phyloP scores from a whole-genome alignment of 192 early-diverging fungal species.

The Funneliformis mosseae region DNA sequence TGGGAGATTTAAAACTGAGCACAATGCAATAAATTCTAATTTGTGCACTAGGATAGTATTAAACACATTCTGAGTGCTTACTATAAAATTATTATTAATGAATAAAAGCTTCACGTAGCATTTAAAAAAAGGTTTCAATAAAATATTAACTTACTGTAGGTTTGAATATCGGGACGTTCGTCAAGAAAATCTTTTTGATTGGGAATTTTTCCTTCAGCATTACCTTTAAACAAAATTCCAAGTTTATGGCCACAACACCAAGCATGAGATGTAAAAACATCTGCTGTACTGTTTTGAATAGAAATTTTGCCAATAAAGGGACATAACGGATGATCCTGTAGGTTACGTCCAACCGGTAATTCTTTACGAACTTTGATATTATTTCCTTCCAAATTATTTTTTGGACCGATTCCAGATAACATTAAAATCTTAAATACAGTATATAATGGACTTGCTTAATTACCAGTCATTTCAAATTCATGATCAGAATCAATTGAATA shows the following conservation, averaged over 20 bases:
- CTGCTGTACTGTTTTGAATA: not conserved
- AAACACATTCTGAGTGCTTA: too few species aligned
- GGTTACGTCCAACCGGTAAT: not conserved
- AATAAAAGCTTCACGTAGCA: too few species aligned
- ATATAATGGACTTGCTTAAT: too few species aligned
- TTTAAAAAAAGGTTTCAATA: too few species aligned
- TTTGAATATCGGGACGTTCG: not conserved
- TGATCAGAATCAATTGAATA: too few species aligned
- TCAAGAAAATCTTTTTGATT: not conserved
- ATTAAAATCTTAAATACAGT: conserved; percentile 8
- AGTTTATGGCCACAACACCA: not conserved
- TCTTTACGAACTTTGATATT: conserved; percentile 15
- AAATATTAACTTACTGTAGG: too few species aligned
- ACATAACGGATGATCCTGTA: not conserved
- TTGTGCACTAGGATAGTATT: too few species aligned
- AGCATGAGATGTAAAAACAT: not conserved
- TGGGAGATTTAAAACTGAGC: too few species aligned
- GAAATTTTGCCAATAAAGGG: not conserved
- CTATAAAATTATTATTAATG: too few species aligned
- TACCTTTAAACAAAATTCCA: not conserved
- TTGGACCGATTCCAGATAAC: conserved; percentile 1
- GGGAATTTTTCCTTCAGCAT: not conserved
- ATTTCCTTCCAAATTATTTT: not conserved
- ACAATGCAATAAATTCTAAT: too few species aligned
- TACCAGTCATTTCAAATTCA: too few species aligned